A percentile compares a stretch with the other conserved stretches of the same genome.
Conservation (phyloP, 306 rosid species). For the Psophocarpus tetragonolobus region DNA sequence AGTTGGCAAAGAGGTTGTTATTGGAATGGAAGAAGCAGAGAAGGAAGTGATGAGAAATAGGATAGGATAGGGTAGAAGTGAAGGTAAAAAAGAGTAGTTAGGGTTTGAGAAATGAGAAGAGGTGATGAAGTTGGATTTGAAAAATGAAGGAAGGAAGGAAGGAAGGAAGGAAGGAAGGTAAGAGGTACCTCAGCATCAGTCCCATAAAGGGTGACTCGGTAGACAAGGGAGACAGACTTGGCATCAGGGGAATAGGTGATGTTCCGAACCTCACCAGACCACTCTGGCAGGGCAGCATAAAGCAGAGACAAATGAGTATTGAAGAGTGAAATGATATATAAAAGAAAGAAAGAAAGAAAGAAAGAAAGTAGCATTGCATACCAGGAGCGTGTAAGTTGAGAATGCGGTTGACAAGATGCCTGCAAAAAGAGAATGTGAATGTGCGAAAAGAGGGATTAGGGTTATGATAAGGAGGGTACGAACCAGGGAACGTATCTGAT, state of each 20-base stretch:
- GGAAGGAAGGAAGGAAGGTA: too few relatives aligned
- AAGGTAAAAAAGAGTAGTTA: too few relatives aligned
- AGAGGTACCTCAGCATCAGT: constrained; percentile 78
- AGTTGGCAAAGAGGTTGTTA: too few relatives aligned
- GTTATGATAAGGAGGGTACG: not conserved
- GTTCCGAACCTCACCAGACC: constrained; percentile 85
- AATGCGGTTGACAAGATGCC: constrained; percentile 78
- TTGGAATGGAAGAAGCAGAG: too few relatives aligned
- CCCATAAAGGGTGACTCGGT: constrained; percentile 85
- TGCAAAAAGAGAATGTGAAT: constrained; percentile 23
- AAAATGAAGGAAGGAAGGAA: too few relatives aligned
- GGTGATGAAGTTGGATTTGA: too few relatives aligned
- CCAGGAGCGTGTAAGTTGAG: constrained; percentile 87
- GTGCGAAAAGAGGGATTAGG: not conserved
- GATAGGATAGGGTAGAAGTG: too few relatives aligned
- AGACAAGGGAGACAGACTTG: constrained; percentile 77
- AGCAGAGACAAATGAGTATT: not conserved
- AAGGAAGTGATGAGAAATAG: too few relatives aligned
- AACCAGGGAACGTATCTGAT: constrained; percentile 73
- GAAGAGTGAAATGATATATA: not conserved
- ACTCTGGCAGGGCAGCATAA: constrained; percentile 72
- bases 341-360: not conserved
- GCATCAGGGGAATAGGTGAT: constrained; percentile 63
- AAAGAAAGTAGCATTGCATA: too few relatives aligned
- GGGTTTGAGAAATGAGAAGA: too few relatives aligned